phyloP scores from a whole-genome alignment of 1,284 basidiomycete genomes.

The Ustilago esculenta region DNA sequence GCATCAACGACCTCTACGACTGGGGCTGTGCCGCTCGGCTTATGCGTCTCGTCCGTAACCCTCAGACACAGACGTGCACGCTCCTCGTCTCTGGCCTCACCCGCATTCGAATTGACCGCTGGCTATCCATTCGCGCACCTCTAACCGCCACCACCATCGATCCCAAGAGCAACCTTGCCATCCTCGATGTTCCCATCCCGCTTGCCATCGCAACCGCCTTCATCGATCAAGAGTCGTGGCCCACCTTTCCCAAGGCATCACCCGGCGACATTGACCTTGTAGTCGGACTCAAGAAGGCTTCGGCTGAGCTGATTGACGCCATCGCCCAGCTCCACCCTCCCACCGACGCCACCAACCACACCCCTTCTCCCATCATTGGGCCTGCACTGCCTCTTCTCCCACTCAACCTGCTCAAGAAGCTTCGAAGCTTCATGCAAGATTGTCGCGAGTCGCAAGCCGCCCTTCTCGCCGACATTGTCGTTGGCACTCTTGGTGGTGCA shows the following conservation, averaged over 20 bases:
- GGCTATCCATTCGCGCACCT: conserved; percentile 59
- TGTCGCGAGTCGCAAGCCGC: conserved; percentile 50
- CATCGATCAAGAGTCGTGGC: conserved; percentile 49
- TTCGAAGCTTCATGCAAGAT: conserved; percentile 56
- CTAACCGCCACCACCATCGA: conserved; percentile 58
- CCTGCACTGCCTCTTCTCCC: conserved; percentile 61
- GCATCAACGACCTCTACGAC: conserved; percentile 54
- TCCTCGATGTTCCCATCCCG: conserved; percentile 59
- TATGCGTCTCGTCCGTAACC: conserved; percentile 61
- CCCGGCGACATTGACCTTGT: conserved; percentile 48
- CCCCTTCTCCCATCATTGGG: conserved; percentile 37
- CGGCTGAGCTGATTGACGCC: conserved; percentile 53
- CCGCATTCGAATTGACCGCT: conserved; percentile 60
- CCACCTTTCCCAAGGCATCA: conserved; percentile 40
- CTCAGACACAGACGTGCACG: conserved; percentile 60
- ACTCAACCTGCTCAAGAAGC: conserved; percentile 50
- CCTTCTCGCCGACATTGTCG: conserved; percentile 60
- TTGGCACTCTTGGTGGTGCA: conserved; percentile 63
- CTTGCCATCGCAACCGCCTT: conserved; percentile 57
- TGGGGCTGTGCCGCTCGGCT: conserved; percentile 64
- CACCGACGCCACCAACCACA: conserved; percentile 13
- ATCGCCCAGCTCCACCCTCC: conserved; percentile 45
- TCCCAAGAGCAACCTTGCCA: conserved; percentile 51
- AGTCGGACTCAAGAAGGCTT: conserved; percentile 46
- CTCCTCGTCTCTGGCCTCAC: conserved; percentile 61